Evolutionary conservation across 2,329 filamentous ascomycete species (phyloP), one percentile per base, ranked within the genome.

Genomic region (Trichophyton schoenleinii): DNA sequence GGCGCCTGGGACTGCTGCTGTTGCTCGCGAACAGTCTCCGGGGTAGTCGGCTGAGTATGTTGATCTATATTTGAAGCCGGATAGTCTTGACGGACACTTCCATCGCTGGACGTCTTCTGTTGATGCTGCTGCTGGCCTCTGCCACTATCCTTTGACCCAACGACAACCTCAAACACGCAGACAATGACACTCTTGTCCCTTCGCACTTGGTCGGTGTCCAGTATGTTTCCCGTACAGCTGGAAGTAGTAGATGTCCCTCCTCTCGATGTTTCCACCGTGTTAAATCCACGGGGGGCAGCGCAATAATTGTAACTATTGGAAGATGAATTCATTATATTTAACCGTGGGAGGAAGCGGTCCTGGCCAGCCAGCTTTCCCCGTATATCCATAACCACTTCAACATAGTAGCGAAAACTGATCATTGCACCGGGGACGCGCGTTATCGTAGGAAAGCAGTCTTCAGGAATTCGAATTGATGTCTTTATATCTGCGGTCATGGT

Each of bases 401-500:
- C 82, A 66, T 91, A 89, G 70, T 99, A 97, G 67, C 87, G 89
- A 77, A 99, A 97, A 67, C 87, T 91, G 66, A 99, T 94, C 86
- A 97, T 94, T 38, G 89, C 87, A 2, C 92, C 91, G 0, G 94
- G 94, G 0, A 96, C 90, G 60, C 86, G 87, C 31, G 85, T 85
- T 64, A 97, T 97, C 1, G 91, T 96, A 0, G 94, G 92, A 67
- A 97, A 97, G 0, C 86, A 85, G 69, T 96, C 89, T 65, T 95
- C 90, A 0, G 94, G 94, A 2, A 97, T 83, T 66, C 89, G 85
- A 15, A 99, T 84, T 2, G 88, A 87, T 3, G 91, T 87, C 15
- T 87, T 94, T 48, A 97, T 84, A 53, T 87, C 87, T 0, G 91
- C 85, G 20, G 85, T 87, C 66, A 96, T 79, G 0, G 86, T 91